Evolutionary conservation across 345 rosid genomes (phyloP).

Genomic region (Melaleuca quinquenervia): DNA sequence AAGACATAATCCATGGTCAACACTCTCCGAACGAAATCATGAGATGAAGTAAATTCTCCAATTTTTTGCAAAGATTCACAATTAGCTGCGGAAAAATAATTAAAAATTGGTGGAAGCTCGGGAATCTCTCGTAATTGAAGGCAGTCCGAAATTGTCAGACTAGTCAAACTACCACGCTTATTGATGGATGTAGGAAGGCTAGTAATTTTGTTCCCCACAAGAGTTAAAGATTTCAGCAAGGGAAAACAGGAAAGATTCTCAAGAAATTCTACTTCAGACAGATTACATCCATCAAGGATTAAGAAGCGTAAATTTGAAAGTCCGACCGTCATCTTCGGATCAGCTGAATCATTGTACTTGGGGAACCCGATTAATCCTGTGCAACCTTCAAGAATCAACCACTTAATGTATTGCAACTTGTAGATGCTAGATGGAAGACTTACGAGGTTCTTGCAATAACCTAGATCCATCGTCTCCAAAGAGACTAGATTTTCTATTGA

Average conservation of each 20-base stretch:
- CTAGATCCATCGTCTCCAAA: neutral
- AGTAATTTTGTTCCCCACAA: rapidly evolving
- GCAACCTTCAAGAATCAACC: neutral
- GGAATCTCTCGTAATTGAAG: neutral
- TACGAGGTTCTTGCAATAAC: neutral
- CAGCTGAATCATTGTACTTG: neutral
- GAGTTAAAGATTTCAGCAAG: rapidly evolving
- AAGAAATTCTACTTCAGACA: neutral
- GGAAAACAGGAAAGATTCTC: neutral
- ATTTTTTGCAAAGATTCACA: neutral
- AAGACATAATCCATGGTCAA: neutral
- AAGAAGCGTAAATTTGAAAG: neutral
- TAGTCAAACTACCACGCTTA: rapidly evolving
- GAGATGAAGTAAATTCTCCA: neutral
- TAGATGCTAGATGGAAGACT: neutral
- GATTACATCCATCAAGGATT: rapidly evolving
- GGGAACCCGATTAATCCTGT: neutral
- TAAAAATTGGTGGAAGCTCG: neutral
- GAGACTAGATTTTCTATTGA: neutral
- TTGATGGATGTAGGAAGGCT: neutral
- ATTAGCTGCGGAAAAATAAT: rapidly evolving
- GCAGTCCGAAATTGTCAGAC: rapidly evolving
- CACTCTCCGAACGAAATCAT: neutral
- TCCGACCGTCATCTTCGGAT: neutral
- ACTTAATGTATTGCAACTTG: neutral